Evolutionary conservation across 495 filamentous ascomycete genomes (phyloP).

Genomic region (Lentithecium fluviatile): DNA sequence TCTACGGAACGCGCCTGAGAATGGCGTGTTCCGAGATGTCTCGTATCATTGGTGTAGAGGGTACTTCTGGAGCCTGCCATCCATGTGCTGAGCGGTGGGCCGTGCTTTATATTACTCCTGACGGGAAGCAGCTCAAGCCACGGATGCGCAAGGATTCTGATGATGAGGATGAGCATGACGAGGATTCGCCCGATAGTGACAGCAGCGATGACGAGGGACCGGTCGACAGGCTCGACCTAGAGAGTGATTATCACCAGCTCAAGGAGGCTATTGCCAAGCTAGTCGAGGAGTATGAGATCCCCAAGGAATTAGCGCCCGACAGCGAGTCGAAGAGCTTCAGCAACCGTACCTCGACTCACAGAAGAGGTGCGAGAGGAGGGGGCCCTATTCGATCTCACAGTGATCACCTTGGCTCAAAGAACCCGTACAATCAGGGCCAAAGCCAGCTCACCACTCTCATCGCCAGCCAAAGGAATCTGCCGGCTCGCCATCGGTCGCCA

Average conservation of each 20-base stretch:
- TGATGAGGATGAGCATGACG: constrained; percentile 62
- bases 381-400: constrained; percentile 1
- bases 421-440: constrained; percentile 42
- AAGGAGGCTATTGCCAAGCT: constrained; percentile 80
- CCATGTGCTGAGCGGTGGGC: constrained; percentile 73
- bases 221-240: constrained; percentile 64
- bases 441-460: constrained; percentile 40
- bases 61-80: constrained; percentile 61
- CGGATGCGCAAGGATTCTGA: constrained; percentile 71
- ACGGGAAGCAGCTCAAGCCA: constrained; percentile 66
- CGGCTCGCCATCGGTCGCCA: constrained; percentile 35
- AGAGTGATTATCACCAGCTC: constrained; percentile 79
- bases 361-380: constrained; percentile 23
- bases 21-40: constrained; percentile 65
- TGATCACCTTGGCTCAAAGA: constrained; percentile 34
- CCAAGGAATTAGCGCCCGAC: constrained; percentile 56
- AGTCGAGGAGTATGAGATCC: constrained; percentile 75
- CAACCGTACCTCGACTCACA: constrained; percentile 58
- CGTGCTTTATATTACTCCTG: constrained; percentile 70
- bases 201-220: constrained; percentile 65
- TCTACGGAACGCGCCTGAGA: constrained; percentile 47
- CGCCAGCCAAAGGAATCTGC: constrained; percentile 31
- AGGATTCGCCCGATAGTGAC: constrained; percentile 62
- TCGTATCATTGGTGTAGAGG: constrained; percentile 60
- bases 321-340: constrained; percentile 60